A percentile compares a stretch with the other conserved stretches of the same genome.
These are phyloP conservation scores for Panicum hallii DNA, from an alignment of 202 grass and related monocot genomes.

Conservation along the genomic window DNA sequence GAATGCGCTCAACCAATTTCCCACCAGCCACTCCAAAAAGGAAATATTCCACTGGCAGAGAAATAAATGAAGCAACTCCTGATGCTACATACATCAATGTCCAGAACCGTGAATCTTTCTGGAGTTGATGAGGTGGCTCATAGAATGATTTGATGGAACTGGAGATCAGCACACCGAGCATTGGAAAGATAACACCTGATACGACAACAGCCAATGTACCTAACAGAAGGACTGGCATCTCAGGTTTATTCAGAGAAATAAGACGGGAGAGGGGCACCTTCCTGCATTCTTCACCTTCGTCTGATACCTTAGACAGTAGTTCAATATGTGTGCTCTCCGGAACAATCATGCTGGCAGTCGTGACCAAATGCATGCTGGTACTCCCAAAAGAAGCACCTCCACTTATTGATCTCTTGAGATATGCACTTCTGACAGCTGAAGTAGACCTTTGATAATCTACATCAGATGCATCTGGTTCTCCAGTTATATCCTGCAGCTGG, in stretches of 20 bases:
- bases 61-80: slow-evolving; percentile 27
- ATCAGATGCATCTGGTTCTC: slow-evolving; percentile 21
- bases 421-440: not conserved
- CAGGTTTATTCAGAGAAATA: slow-evolving; percentile 36
- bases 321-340: not conserved
- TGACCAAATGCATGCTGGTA: not conserved
- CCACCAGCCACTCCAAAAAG: slow-evolving; percentile 35
- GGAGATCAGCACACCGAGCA: slow-evolving; percentile 16
- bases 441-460: not conserved
- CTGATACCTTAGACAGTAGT: not conserved
- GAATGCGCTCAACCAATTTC: slow-evolving; percentile 22
- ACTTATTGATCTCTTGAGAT: slow-evolving; percentile 18
- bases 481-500: slow-evolving; percentile 27
- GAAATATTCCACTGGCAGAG: slow-evolving; percentile 4
- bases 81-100: slow-evolving; percentile 16
- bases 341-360: slow-evolving; percentile 7
- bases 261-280: slow-evolving; percentile 10
- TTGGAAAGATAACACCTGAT: slow-evolving; percentile 33
- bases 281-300: slow-evolving; percentile 7
- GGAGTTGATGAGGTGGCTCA: slow-evolving; percentile 11
- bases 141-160: slow-evolving; percentile 36
- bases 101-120: slow-evolving; percentile 19
- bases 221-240: slow-evolving; percentile 32
- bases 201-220: not conserved
- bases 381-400: slow-evolving; percentile 24